These are phyloP conservation scores for Styphnolobium japonicum DNA, from an alignment of 306 rosid species.

Conservation along the genomic window DNA sequence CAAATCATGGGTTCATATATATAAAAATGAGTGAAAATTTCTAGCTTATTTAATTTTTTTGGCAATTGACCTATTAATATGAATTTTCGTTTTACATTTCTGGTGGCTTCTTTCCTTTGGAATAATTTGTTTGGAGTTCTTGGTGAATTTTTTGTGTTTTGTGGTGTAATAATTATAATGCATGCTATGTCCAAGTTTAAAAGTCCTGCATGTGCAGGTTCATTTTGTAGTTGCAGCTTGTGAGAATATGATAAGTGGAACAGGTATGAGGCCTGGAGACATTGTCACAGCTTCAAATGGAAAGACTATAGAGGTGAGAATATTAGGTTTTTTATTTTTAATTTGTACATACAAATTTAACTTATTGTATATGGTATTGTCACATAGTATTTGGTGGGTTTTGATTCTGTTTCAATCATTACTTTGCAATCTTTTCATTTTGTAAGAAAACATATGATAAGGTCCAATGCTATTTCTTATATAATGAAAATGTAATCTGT, in stretches of 20 bases:
- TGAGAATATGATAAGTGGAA: constrained; percentile 99
- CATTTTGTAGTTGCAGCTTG: constrained; percentile 98
- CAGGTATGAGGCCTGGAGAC: constrained; percentile 99
- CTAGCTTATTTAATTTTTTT: background rate
- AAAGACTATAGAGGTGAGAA: constrained; percentile 90
- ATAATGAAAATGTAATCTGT: background rate
- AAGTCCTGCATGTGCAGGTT: constrained; percentile 56
- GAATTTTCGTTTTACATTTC: constrained; percentile 12
- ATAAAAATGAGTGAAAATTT: background rate
- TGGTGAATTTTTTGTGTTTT: background rate
- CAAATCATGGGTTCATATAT: background rate
- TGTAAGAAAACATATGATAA: background rate
- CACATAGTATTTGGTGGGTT: background rate
- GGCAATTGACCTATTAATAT: constrained; percentile 7
- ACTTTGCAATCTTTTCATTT: background rate
- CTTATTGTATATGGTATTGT: background rate
- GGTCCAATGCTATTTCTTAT: background rate
- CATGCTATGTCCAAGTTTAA: background rate
- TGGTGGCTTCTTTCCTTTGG: background rate
- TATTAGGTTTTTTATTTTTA: background rate
- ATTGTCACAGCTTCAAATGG: constrained; percentile 98
- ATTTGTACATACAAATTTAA: background rate
- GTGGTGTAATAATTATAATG: background rate
- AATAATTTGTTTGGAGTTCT: background rate
- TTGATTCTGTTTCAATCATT: background rate